Conservation (phyloP, 108 stramenopile genomes). For the Aureococcus anophagefferens region DNA sequence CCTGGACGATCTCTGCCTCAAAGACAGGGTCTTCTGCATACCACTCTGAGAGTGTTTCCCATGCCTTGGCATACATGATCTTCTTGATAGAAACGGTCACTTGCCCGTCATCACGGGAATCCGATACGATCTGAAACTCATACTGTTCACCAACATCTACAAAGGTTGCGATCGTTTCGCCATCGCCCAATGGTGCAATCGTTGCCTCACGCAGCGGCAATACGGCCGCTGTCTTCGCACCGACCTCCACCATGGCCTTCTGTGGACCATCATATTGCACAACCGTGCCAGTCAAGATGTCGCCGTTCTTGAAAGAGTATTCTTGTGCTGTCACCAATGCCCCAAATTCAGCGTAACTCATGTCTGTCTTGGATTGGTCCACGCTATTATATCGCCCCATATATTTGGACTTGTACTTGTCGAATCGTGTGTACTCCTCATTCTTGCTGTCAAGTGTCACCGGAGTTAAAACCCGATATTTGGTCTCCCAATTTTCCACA, state of each 20-base stretch:
- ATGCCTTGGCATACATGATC: slow-evolving; percentile 80
- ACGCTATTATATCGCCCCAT: not conserved
- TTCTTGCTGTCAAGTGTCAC: not conserved
- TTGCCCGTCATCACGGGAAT: slow-evolving; percentile 85
- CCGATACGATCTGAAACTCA: slow-evolving; percentile 84
- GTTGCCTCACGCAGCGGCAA: slow-evolving; percentile 72
- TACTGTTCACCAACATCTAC: slow-evolving; percentile 63
- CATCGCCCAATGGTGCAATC: slow-evolving; percentile 45
- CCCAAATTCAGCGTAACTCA: not conserved
- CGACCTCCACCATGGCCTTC: slow-evolving; percentile 48
- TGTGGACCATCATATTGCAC: slow-evolving; percentile 20
- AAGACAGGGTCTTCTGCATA: slow-evolving; percentile 67
- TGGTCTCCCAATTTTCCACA: not conserved
- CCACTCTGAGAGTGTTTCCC: slow-evolving; percentile 65
- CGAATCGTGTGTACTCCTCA: not conserved
- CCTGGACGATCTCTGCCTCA: slow-evolving; percentile 74
- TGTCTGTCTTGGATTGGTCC: not conserved
- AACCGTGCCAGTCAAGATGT: slow-evolving; percentile 27
- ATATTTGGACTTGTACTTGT: not conserved
- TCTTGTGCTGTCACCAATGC: not conserved
- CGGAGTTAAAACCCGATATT: not conserved
- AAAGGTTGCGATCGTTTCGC: slow-evolving; percentile 46
- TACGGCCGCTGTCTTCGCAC: slow-evolving; percentile 84
- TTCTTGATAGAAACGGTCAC: slow-evolving; percentile 69
- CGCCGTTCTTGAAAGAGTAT: slow-evolving; percentile 19